Percentiles rank a stretch among this genome's conserved stretches.
phyloP scores from a whole-genome alignment of 805 yeast genomes.

The Saccharomycopsis microspora region DNA sequence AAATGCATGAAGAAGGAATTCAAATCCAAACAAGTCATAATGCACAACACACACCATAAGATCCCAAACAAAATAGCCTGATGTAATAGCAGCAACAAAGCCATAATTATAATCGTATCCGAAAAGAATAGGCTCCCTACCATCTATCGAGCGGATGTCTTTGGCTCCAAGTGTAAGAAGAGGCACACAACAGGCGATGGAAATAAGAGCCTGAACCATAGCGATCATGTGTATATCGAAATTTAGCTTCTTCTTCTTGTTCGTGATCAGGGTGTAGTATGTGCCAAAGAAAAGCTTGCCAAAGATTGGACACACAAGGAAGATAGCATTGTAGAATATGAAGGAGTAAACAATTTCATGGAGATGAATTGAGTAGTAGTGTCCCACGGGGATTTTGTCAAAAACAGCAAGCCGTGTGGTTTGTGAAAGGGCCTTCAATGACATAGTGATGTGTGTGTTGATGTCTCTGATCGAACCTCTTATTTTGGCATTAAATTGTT shows the following conservation, averaged over 20 bases:
- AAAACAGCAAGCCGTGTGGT: not conserved
- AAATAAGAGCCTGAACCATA: conserved; percentile 66
- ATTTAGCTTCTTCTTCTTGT: conserved; percentile 41
- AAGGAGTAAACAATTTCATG: conserved; percentile 64
- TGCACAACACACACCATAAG: conserved; percentile 52
- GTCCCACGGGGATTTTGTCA: not conserved
- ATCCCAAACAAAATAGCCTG: conserved; percentile 94
- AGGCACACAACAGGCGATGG: conserved; percentile 37
- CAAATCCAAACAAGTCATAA: conserved; percentile 62
- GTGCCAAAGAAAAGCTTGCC: conserved; percentile 39
- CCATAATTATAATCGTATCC: conserved; percentile 71
- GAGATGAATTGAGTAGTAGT: conserved; percentile 41
- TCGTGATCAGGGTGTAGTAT: conserved; percentile 36
- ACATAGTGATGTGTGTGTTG: not conserved
- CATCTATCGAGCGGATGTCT: conserved; percentile 19
- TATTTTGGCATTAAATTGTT: too few species aligned
- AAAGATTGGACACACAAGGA: conserved; percentile 39
- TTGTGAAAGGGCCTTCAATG: conserved; percentile 4
- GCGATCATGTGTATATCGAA: conserved; percentile 90
- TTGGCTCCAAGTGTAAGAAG: not conserved
- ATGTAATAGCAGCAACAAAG: conserved; percentile 56
- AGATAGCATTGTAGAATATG: conserved; percentile 46
- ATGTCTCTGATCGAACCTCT: not conserved
- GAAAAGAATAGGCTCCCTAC: conserved; percentile 32
- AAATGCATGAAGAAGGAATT: conserved; percentile 73